These are phyloP conservation scores for Fusarium equiseti DNA, from an alignment of 2,329 filamentous ascomycete species.

Conservation along the genomic window DNA sequence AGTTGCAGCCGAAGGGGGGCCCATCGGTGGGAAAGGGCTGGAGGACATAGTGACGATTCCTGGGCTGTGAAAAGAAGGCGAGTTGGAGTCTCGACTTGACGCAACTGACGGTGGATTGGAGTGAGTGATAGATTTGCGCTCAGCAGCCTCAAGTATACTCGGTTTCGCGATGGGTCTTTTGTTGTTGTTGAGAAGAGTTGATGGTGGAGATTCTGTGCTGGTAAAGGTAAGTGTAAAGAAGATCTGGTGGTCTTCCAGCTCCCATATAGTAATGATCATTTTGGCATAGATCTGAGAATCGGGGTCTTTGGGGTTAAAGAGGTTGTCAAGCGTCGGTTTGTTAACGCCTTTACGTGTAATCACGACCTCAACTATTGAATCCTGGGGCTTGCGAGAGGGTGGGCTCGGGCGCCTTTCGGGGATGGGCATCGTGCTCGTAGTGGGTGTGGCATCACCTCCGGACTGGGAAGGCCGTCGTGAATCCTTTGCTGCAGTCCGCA, in stretches of 20 bases:
- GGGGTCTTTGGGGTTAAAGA: conserved; percentile 52
- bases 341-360: conserved; percentile 65
- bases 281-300: conserved; percentile 69
- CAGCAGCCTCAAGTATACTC: conserved; percentile 59
- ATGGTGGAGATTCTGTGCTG: conserved; percentile 60
- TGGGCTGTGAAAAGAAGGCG: conserved; percentile 64
- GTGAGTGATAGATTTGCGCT: conserved; percentile 58
- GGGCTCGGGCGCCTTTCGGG: conserved; percentile 51
- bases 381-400: conserved; percentile 57
- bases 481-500: conserved; percentile 44
- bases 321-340: conserved; percentile 54
- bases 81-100: conserved; percentile 62
- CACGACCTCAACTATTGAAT: conserved; percentile 76
- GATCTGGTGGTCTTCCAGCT: conserved; percentile 72
- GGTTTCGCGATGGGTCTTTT: conserved; percentile 56
- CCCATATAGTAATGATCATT: conserved; percentile 83
- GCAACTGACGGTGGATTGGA: conserved; percentile 61
- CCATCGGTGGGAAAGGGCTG: conserved; percentile 74
- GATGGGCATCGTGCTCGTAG: conserved; percentile 42
- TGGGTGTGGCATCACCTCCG: conserved; percentile 55
- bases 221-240: conserved; percentile 84
- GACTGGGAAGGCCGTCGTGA: conserved; percentile 37
- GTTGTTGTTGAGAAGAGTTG: conserved; percentile 47
- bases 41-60: conserved; percentile 64
- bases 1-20: conserved; percentile 69